Conservation (phyloP, 2,329 filamentous ascomycete species). For the Exophiala aquamarina region DNA sequence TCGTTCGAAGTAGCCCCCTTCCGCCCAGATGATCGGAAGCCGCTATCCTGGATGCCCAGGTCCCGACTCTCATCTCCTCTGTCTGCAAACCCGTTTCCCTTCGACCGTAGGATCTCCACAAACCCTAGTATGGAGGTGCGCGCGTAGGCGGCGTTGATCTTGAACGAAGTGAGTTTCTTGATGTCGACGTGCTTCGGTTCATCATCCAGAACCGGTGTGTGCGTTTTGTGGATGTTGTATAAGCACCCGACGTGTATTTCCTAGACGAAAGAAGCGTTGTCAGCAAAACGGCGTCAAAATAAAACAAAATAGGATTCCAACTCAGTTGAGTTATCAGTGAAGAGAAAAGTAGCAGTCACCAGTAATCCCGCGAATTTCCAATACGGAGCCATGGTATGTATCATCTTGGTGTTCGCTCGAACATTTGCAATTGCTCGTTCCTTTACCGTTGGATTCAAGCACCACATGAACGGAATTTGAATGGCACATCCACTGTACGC, state of each 20-base stretch:
- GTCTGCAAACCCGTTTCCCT: slow-evolving; percentile 1
- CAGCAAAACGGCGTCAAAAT: too few species aligned
- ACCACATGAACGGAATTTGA: slow-evolving; percentile 14
- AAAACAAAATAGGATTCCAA: too few species aligned
- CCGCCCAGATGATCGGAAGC: background rate
- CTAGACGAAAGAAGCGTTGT: background rate
- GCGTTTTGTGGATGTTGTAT: slow-evolving; percentile 12
- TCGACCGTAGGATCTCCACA: slow-evolving; percentile 8
- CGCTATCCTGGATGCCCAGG: slow-evolving; percentile 10
- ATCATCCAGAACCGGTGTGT: slow-evolving; percentile 7
- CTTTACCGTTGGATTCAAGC: slow-evolving; percentile 5
- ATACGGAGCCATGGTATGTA: slow-evolving; percentile 6
- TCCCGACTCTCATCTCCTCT: slow-evolving; percentile 12
- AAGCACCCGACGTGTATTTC: slow-evolving; percentile 13
- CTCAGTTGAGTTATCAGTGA: too few species aligned
- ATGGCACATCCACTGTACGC: slow-evolving; percentile 12
- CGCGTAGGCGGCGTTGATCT: slow-evolving; percentile 10
- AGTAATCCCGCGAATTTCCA: slow-evolving; percentile 15
- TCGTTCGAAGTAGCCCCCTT: too few species aligned
- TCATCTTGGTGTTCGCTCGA: slow-evolving; percentile 7
- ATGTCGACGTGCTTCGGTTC: slow-evolving; percentile 14
- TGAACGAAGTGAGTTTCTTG: slow-evolving; percentile 8
- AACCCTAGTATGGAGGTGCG: slow-evolving; percentile 14
- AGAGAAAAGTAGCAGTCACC: background rate
- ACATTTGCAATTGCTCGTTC: slow-evolving; percentile 6